These are phyloP conservation scores for Zasmidium citrigriseum DNA, from an alignment of 2,329 filamentous ascomycete species.

Conservation along the genomic window DNA sequence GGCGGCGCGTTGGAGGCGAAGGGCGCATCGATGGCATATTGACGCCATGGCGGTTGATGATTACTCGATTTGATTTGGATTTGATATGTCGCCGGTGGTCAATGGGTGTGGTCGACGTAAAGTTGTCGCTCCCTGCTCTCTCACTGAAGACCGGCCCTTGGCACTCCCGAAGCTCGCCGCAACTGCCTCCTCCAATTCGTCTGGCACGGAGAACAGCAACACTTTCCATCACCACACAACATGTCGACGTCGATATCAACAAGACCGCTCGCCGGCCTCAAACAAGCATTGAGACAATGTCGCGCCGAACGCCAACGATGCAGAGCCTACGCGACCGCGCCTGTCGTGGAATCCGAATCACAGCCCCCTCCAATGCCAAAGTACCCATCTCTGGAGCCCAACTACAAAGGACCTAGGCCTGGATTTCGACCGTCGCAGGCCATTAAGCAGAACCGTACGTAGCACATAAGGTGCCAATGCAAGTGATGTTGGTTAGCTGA, in stretches of 20 bases:
- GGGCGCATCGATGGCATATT: constrained; percentile 35
- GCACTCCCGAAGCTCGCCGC: constrained; percentile 19
- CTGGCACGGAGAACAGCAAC: neutral
- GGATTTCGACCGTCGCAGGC: constrained; percentile 35
- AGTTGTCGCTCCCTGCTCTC: neutral
- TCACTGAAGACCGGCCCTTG: neutral
- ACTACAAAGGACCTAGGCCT: constrained; percentile 28
- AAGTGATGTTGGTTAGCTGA: neutral
- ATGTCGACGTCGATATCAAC: constrained; percentile 61
- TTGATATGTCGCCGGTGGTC: neutral
- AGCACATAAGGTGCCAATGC: neutral
- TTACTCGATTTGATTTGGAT: too few relatives aligned
- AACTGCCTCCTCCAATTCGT: neutral
- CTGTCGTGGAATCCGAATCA: constrained; percentile 3
- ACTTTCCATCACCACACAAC: neutral
- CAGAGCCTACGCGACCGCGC: constrained; percentile 45
- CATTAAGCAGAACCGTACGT: constrained; percentile 36
- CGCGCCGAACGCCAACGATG: constrained; percentile 40
- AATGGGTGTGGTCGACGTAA: neutral
- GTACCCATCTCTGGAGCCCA: constrained; percentile 49
- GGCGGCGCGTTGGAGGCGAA: constrained; percentile 32
- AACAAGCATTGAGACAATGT: constrained; percentile 61
- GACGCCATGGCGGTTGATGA: too few relatives aligned
- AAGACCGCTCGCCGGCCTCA: constrained; percentile 72
- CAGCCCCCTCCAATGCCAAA: constrained; percentile 43